Evolutionary conservation across 371 early-diverging fungal species (phyloP).

Genomic region (Mucor plumbeus): DNA sequence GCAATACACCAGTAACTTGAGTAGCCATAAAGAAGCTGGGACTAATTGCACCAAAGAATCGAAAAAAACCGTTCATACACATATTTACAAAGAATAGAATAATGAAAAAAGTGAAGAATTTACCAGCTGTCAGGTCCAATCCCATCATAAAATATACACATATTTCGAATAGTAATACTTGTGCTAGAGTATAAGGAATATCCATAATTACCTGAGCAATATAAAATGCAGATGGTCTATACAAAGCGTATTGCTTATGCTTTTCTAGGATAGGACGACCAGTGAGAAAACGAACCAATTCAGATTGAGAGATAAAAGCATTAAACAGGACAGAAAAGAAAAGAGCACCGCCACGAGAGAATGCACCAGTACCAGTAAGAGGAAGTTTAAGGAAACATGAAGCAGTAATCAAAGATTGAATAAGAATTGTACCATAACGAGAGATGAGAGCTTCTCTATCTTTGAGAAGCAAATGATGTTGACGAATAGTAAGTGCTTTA

Average conservation of each 20-base stretch:
- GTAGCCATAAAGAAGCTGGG: constrained; percentile 62
- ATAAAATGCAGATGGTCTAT: constrained; percentile 67
- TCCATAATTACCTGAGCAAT: constrained; percentile 61
- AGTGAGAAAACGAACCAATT: constrained; percentile 54
- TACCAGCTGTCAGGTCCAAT: constrained; percentile 53
- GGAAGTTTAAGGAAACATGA: constrained; percentile 69
- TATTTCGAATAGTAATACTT: too few relatives aligned
- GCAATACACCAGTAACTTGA: constrained; percentile 57
- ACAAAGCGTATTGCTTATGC: constrained; percentile 71
- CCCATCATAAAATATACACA: constrained; percentile 70
- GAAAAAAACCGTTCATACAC: constrained; percentile 57
- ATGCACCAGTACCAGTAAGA: constrained; percentile 52
- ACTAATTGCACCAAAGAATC: constrained; percentile 50
- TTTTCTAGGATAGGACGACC: constrained; percentile 71
- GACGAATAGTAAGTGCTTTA: constrained; percentile 64
- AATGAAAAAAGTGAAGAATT: constrained; percentile 58
- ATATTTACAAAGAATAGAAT: constrained; percentile 53
- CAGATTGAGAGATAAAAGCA: constrained; percentile 59
- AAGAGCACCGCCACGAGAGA: constrained; percentile 75
- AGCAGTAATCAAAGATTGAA: constrained; percentile 73
- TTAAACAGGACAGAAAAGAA: constrained; percentile 64
- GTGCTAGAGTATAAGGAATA: constrained; percentile 35
- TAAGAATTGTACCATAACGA: constrained; percentile 60
- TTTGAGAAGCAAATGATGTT: constrained; percentile 60
- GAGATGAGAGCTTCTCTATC: constrained; percentile 56